phyloP scores from a whole-genome alignment of 1,284 basidiomycete genomes.

The Gomphus sp. region DNA sequence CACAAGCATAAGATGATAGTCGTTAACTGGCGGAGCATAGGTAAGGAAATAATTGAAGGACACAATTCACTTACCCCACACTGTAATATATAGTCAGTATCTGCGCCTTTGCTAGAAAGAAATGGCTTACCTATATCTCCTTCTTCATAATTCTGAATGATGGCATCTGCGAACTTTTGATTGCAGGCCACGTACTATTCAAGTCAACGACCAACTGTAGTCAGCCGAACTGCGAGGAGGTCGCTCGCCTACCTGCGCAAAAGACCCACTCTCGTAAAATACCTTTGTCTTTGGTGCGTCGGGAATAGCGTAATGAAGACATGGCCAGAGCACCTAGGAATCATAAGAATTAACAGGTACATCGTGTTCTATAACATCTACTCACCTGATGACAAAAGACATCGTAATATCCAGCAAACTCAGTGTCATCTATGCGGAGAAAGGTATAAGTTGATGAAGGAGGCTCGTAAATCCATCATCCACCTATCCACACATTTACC shows the following conservation, averaged over 20 bases:
- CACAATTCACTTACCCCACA: slow-evolving; percentile 34
- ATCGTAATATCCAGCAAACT: slow-evolving; percentile 74
- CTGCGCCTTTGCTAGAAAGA: background rate
- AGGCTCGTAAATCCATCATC: slow-evolving; percentile 17
- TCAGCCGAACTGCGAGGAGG: slow-evolving; percentile 19
- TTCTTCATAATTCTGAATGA: slow-evolving; percentile 63
- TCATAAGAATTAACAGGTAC: background rate
- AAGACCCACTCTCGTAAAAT: slow-evolving; percentile 57
- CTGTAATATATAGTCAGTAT: slow-evolving; percentile 17
- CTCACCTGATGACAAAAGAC: slow-evolving; percentile 78
- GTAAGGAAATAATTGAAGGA: background rate
- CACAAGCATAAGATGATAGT: slow-evolving; percentile 82
- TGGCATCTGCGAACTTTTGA: slow-evolving; percentile 73
- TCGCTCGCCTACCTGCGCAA: slow-evolving; percentile 1
- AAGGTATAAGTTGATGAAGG: background rate
- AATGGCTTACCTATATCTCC: slow-evolving; percentile 62
- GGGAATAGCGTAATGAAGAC: slow-evolving; percentile 78
- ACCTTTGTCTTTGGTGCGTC: slow-evolving; percentile 78
- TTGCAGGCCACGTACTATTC: slow-evolving; percentile 74
- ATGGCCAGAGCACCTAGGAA: slow-evolving; percentile 72
- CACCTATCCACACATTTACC: slow-evolving; percentile 69
- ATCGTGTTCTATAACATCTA: background rate
- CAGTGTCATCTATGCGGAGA: slow-evolving; percentile 40
- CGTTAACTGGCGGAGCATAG: slow-evolving; percentile 45
- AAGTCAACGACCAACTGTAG: slow-evolving; percentile 38